Percentiles rank a stretch among this genome's conserved stretches.
Conservation (phyloP, 768 basidiomycete species). For the Termitomyces sp. region DNA sequence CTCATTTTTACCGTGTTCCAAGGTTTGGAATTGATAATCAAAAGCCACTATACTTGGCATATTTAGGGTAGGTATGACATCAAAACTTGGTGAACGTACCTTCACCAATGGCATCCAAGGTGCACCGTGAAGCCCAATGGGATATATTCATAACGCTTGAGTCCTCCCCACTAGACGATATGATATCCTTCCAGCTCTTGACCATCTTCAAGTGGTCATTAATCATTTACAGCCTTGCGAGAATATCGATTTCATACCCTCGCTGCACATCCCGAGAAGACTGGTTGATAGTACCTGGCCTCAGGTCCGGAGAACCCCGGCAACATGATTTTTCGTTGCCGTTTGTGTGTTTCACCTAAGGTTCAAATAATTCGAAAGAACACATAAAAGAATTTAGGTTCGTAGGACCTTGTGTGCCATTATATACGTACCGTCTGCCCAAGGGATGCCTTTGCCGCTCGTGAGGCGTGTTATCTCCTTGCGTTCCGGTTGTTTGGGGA, state of each 20-base stretch:
- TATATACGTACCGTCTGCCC: constrained; percentile 32
- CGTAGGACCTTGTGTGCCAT: neutral
- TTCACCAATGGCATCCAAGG: constrained; percentile 47
- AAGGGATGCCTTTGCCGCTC: constrained; percentile 30
- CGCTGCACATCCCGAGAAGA: constrained; percentile 34
- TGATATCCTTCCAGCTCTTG: constrained; percentile 34
- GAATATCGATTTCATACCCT: constrained; percentile 18
- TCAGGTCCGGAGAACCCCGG: constrained; percentile 45
- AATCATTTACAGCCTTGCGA: constrained; percentile 7
- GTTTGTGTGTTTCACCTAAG: constrained; percentile 34
- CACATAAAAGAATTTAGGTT: neutral
- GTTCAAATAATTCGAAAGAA: neutral
- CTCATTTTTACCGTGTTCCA: constrained; percentile 31
- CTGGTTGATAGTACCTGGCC: constrained; percentile 31
- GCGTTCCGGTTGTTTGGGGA: constrained; percentile 33
- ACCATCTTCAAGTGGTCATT: constrained; percentile 23
- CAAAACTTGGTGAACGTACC: constrained; percentile 22
- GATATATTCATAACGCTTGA: constrained; percentile 29
- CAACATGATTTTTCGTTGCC: constrained; percentile 41
- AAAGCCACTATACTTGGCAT: constrained; percentile 35
- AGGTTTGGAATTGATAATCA: constrained; percentile 40
- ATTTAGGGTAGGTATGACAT: neutral
- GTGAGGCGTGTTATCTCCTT: constrained; percentile 29
- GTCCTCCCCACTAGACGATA: constrained; percentile 22
- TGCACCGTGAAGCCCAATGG: constrained; percentile 37